Percentiles rank a stretch among this genome's conserved stretches.
Evolutionary conservation across 345 rosid species (phyloP).

Genomic region (Noccaea caerulescens): DNA sequence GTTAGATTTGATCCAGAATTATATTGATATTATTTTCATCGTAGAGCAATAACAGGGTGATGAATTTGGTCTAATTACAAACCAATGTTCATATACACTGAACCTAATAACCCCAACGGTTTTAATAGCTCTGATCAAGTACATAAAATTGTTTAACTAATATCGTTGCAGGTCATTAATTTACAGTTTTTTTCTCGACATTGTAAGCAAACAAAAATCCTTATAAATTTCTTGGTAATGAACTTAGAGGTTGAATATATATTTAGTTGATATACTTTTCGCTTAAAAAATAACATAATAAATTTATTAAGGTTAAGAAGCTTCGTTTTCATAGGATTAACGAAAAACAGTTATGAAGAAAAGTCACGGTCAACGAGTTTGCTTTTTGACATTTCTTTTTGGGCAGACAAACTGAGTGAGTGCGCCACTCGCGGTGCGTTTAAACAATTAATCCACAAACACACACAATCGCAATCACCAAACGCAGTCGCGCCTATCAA

Average conservation of each 20-base stretch:
- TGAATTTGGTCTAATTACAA: not conserved
- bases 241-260: not conserved
- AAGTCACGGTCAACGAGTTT: constrained; percentile 26
- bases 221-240: not conserved
- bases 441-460: not conserved
- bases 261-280: not conserved
- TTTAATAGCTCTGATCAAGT: constrained; percentile 4
- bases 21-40: not conserved
- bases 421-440: constrained; percentile 21
- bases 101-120: constrained; percentile 15
- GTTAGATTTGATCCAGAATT: not conserved
- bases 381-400: constrained; percentile 15
- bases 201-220: not conserved
- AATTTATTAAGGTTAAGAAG: not conserved
- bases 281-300: not conserved
- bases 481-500: constrained; percentile 20
- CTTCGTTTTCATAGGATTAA: not conserved
- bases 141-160: not conserved
- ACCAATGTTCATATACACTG: constrained; percentile 10
- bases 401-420: not conserved
- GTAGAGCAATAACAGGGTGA: not conserved
- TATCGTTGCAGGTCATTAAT: not conserved
- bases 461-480: constrained; percentile 16
- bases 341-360: not conserved
- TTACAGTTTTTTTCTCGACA: not conserved